A percentile compares a stretch with the other conserved stretches of the same genome.
Evolutionary conservation across 176 grass and related monocot species (phyloP).

Genomic region (Avena atlantica): DNA sequence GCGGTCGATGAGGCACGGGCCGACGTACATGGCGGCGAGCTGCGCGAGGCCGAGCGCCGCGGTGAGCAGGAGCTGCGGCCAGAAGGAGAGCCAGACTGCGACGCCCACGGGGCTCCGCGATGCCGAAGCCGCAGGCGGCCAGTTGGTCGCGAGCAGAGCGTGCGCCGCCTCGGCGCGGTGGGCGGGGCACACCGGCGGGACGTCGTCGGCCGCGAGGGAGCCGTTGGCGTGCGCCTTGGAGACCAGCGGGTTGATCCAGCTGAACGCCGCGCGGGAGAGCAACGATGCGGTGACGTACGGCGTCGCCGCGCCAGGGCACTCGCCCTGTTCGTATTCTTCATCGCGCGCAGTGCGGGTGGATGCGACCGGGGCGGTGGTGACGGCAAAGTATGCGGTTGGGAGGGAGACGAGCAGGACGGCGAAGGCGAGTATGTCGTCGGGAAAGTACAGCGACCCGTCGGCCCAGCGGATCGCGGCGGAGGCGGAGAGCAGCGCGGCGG

Average conservation of each 20-base stretch:
- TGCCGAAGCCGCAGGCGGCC: background rate
- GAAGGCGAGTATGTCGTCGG: slow-evolving; percentile 36
- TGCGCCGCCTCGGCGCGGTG: slow-evolving; percentile 32
- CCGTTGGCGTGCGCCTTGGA: slow-evolving; percentile 18
- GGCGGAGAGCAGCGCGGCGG: slow-evolving; percentile 9
- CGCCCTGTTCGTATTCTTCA: background rate
- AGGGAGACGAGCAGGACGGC: slow-evolving; percentile 25
- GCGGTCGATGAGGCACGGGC: too few relatives aligned
- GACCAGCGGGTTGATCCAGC: slow-evolving; percentile 51
- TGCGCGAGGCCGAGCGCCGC: background rate
- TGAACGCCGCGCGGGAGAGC: slow-evolving; percentile 46
- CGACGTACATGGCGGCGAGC: too few relatives aligned
- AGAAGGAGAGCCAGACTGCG: slow-evolving; percentile 48
- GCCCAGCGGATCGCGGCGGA: background rate
- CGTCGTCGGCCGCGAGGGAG: background rate
- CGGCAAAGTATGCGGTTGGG: background rate
- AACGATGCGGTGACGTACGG: slow-evolving; percentile 40
- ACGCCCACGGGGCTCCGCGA: slow-evolving; percentile 51
- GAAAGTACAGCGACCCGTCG: background rate
- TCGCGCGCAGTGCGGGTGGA: background rate
- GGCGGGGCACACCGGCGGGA: background rate
- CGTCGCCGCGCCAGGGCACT: background rate
- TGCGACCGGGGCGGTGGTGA: background rate
- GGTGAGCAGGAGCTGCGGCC: slow-evolving; percentile 44
- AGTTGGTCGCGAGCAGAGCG: slow-evolving; percentile 35